Base-by-base conservation (phyloP, 306 rosid genomes). In the Acmispon strigosus region DNA sequence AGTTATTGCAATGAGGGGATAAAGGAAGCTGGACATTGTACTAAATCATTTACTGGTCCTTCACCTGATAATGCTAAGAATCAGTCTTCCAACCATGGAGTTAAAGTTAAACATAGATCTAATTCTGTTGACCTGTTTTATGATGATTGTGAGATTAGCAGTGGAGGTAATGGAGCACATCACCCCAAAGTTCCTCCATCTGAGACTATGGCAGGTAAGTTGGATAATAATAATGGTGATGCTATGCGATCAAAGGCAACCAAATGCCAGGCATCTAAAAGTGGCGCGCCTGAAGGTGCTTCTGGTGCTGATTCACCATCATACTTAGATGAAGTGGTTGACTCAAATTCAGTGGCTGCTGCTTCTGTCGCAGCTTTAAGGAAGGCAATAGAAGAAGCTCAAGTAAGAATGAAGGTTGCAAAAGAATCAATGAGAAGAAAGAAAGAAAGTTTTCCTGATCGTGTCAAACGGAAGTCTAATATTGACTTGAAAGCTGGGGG, bases 311-410 rank as follows among this genome's bases (percentile, higher is more conserved):
- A 76, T 82, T 88, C 89, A 15, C 87, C 89, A 0, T 75, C 90
- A 55, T 82, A 76, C 64, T 82, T 69, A 0, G 92, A 84, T 17
- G 96, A 90, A 76, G 84, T 81, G 75, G 69, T 88, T 15, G 92
- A 90, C 82, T 80, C 77, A 64, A 87, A 87, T 83, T 91, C 98
- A 73, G 82, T 78, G 76, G 94, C 90, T 12, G 96, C 96, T 63
- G 89, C 90, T 73, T 90, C 96, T 16, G 84, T 84, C 42, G 98
- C 96, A 56, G 92, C 96, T 74, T 83, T 93, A 84, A 85, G 77
- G 70, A 93, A 86, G 90, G 98, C 98, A 69, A 88, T 90, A 75
- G 96, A 90, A 84, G 98, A 78, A 78, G 97, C 98, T 80, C 92
- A 87, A 83, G 84, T 86, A 73, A 90, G 84, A 61, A 79, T 90